Evolutionary conservation across 2,329 filamentous ascomycete species (phyloP).

Genomic region (Aspergillus tubingensis): DNA sequence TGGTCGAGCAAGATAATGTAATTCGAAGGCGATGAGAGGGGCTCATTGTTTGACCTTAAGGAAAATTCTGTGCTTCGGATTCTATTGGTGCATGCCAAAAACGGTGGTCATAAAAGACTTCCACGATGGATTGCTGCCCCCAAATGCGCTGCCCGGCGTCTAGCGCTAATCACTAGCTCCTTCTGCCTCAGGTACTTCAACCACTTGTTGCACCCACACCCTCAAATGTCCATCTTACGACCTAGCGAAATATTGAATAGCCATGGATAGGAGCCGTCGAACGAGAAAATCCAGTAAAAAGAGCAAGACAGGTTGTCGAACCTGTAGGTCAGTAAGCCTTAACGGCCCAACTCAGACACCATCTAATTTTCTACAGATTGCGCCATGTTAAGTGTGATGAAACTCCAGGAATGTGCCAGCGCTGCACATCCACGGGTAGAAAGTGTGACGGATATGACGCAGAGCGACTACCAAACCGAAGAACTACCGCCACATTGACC

Average conservation of each 20-base stretch:
- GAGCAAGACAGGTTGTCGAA: not conserved
- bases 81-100: not conserved
- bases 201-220: not conserved
- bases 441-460: not conserved
- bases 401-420: not conserved
- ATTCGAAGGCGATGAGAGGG: too few relatives aligned
- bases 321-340: not conserved
- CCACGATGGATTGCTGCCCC: not conserved
- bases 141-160: not conserved
- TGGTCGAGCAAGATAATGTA: too few relatives aligned
- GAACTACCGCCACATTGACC: not conserved
- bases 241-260: not conserved
- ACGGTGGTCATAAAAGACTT: not conserved
- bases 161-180: not conserved
- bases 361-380: not conserved
- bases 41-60: too few relatives aligned
- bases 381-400: not conserved
- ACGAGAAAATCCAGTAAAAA: not conserved
- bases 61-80: not conserved
- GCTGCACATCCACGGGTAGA: not conserved
- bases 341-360: not conserved
- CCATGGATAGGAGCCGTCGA: not conserved
- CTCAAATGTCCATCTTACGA: not conserved
- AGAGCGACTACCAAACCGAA: not conserved
- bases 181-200: not conserved